These are phyloP conservation scores for Trichoderma virens DNA, from an alignment of 495 filamentous ascomycete genomes.

Conservation along the genomic window DNA sequence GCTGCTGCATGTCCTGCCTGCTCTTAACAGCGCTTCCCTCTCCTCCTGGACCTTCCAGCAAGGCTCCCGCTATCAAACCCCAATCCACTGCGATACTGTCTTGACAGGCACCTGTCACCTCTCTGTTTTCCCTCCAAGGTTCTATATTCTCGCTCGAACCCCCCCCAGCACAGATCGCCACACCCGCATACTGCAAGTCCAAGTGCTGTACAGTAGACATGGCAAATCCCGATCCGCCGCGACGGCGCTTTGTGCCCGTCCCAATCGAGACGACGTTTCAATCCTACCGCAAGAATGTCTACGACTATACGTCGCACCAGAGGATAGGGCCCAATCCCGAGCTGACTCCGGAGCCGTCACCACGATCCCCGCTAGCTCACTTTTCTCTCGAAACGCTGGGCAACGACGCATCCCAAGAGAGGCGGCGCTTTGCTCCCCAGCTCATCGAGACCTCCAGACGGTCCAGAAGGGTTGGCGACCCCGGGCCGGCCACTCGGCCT, in stretches of 20 bases:
- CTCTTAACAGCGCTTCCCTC: neutral
- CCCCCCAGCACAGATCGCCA: neutral
- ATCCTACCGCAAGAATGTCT: slow-evolving; percentile 33
- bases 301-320: slow-evolving; percentile 16
- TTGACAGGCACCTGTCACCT: neutral
- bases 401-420: slow-evolving; percentile 13
- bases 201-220: slow-evolving; percentile 2
- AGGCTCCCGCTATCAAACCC: neutral
- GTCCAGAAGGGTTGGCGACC: slow-evolving; percentile 44
- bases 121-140: neutral
- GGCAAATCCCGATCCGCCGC: slow-evolving; percentile 20
- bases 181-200: no score
- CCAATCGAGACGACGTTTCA: slow-evolving; percentile 55
- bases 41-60: neutral
- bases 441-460: slow-evolving; percentile 60
- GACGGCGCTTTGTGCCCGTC: slow-evolving; percentile 47
- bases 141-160: no score
- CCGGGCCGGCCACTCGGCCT: slow-evolving; percentile 40
- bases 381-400: slow-evolving; percentile 20
- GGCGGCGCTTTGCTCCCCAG: slow-evolving; percentile 52
- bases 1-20: neutral
- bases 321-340: slow-evolving; percentile 31
- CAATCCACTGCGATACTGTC: neutral
- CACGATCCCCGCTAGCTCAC: slow-evolving; percentile 26
- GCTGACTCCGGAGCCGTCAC: slow-evolving; percentile 44